Conservation (phyloP, 2,329 filamentous ascomycete species). For the Clonostachys solani region DNA sequence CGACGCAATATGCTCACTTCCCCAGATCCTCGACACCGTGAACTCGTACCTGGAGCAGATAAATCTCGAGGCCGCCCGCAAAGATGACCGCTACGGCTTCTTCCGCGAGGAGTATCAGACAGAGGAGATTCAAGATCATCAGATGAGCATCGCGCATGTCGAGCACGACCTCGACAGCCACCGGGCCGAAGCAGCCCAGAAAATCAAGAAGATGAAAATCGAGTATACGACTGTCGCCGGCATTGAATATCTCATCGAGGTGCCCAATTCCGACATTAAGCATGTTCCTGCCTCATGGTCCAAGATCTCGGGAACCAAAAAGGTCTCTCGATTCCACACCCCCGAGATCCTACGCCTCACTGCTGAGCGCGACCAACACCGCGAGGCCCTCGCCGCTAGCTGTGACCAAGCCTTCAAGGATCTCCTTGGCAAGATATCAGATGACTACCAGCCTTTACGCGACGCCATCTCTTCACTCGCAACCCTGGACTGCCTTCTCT, state of each 20-base stretch:
- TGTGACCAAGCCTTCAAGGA: slow-evolving; percentile 78
- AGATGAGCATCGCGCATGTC: slow-evolving; percentile 85
- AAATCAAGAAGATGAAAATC: slow-evolving; percentile 66
- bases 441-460: slow-evolving; percentile 84
- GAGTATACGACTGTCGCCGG: slow-evolving; percentile 81
- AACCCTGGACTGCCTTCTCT: slow-evolving; percentile 84
- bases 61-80: slow-evolving; percentile 75
- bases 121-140: slow-evolving; percentile 83
- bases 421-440: slow-evolving; percentile 69
- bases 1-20: slow-evolving; percentile 70
- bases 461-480: slow-evolving; percentile 85
- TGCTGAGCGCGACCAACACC: slow-evolving; percentile 88
- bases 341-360: slow-evolving; percentile 82
- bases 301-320: slow-evolving; percentile 94
- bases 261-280: slow-evolving; percentile 77
- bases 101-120: slow-evolving; percentile 86
- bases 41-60: slow-evolving; percentile 77
- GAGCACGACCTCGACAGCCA: slow-evolving; percentile 85
- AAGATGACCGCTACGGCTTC: slow-evolving; percentile 91
- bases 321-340: slow-evolving; percentile 87
- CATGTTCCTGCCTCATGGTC: slow-evolving; percentile 90
- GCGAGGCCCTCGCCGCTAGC: slow-evolving; percentile 85
- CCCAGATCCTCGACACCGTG: slow-evolving; percentile 70
- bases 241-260: slow-evolving; percentile 93
- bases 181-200: slow-evolving; percentile 64